Base-by-base conservation (phyloP, 306 rosid genomes). In the Dryas drummondii region DNA sequence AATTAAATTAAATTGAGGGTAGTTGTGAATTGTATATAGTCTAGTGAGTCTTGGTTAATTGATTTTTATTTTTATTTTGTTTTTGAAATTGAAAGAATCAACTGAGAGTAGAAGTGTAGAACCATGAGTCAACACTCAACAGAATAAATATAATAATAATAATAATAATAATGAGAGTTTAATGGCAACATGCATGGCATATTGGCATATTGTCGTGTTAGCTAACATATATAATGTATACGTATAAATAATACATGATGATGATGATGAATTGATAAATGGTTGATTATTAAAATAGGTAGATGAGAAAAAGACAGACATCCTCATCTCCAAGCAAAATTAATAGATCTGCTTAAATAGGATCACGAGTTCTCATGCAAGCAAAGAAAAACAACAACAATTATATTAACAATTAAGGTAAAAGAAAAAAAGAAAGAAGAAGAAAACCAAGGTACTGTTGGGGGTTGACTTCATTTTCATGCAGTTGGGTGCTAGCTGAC, bases 331-430 rank as follows among this genome's bases (percentile, higher is more conserved):
- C 73, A 76, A 71, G 72, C 78, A 46, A 67, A 32, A n/a, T n/a
- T n/a, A n/a, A 66, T 64, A 47, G 86, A 79, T 83, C 86, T 84
- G 84, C 76, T 53, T 83, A 71, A 79, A 71, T 27, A n/a, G 68
- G 84, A 58, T 81, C 81, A 71, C 84, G 81, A 71, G 68, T 71
- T 76, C 26, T 72, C 84, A 66, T 66, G 78, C 68, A 63, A 62
- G 9, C 53, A 17, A 60, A 22, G 61, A 32, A 44, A 68, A 66
- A 76, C 16, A 22, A 67, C 57, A 65, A 54, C 46, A 59, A 60
- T 69, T 70, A 42, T 16, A 67, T 45, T 10, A 68, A 27, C 32
- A 26, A 42, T 1, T 6, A 2, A 42, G 45, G 7, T 9, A 7
- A 5, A 12, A 45, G 11, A 1, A 19, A 19, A 10, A 46, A 32